Evolutionary conservation across 345 rosid genomes (phyloP).

Genomic region (Brassica juncea): DNA sequence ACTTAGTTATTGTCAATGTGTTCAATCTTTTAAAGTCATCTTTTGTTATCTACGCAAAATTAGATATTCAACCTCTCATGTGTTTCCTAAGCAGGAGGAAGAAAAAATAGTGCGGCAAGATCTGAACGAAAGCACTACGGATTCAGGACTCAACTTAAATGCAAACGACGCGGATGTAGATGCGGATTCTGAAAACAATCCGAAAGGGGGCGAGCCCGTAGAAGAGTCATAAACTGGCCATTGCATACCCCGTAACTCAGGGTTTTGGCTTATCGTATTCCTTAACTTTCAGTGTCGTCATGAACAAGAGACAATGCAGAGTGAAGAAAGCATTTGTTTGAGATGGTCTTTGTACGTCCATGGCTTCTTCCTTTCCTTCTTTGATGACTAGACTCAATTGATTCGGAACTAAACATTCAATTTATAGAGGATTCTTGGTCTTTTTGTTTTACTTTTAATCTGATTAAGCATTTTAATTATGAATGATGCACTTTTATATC

Average conservation of each 20-base stretch:
- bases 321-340: conserved; percentile 17
- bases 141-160: conserved; percentile 66
- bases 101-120: conserved; percentile 70
- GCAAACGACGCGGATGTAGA: conserved; percentile 51
- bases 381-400: conserved; percentile 10
- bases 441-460: background rate
- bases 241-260: background rate
- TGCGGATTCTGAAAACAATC: conserved; percentile 41
- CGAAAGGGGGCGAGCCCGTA: conserved; percentile 21
- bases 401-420: conserved; percentile 8
- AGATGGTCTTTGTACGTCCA: conserved; percentile 9
- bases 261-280: background rate
- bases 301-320: conserved; percentile 15
- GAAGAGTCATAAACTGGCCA: conserved; percentile 9
- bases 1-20: background rate
- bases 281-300: background rate
- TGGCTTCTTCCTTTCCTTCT: conserved; percentile 2
- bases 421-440: background rate
- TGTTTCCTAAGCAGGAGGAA: conserved; percentile 51
- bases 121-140: conserved; percentile 82
- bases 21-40: background rate
- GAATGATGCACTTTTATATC: no score
- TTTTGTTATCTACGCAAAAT: background rate
- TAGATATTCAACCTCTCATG: conserved; percentile 19
- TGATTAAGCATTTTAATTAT: no score